Base-by-base conservation (phyloP, 2,329 filamentous ascomycete genomes). In the Dactylellina cionopaga region DNA sequence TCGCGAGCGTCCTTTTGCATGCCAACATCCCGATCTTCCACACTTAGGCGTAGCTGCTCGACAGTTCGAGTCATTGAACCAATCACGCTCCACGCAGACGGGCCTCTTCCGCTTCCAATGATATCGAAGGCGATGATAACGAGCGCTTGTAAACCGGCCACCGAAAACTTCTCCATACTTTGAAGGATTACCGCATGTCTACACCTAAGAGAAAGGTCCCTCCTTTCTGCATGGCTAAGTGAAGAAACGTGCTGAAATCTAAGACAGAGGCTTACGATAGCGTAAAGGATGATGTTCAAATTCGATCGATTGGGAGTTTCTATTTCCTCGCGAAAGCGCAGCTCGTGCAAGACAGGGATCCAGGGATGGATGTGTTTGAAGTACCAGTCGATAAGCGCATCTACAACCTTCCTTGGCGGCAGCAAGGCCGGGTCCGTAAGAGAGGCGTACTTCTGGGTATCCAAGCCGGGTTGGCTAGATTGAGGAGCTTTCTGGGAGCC, bases 361-460 rank as follows among this genome's bases (percentile, higher is more conserved):
- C 81, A 83, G 6, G 81, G 81, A 37, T 83, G 81, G 3, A 82
- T 78, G n/a, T 77, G 59, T 4, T 75, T 74, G 64, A 82, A 82
- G 64, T 82, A 80, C 3, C 79, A 78, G 3, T 82, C 76, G 0
- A 82, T 75, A 10, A 80, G 77, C 3, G 78, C 76, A 3, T 79
- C 74, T 3, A 80, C 66, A 1, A 76, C 13, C 7, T 78, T 59
- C n/a, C 56, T 4, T 13, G 74, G 41, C n/a, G 74, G 55, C 9
- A 58, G 39, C 35, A 41, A 41, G 37, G n/a, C 37, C 5, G 7
- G 37, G 5, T 41, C 37, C 17, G n/a, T 15, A 41, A n/a, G n/a
- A 7, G 37, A 7, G n/a, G 37, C 37, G 5, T 7, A 5, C 5
- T 9, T n/a, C 37, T 41, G 37, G n/a, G 37, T 41, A 41, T 41